Conservation (phyloP, 2,329 filamentous ascomycete genomes). For the Beauveria pseudobassiana region DNA sequence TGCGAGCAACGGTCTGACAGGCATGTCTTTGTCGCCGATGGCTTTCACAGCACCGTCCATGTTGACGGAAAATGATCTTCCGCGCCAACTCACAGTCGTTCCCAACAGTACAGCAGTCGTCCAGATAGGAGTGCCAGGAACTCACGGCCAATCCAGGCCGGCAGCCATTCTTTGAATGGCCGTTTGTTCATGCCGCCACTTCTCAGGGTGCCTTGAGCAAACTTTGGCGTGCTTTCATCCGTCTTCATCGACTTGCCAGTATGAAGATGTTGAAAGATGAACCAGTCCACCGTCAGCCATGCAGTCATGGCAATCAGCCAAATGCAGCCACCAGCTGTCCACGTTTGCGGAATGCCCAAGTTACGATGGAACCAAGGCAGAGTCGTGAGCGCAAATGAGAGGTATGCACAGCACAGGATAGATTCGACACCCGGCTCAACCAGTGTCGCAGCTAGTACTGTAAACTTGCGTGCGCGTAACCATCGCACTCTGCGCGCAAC, state of each 20-base stretch:
- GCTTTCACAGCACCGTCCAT: conserved; percentile 72
- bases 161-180: conserved; percentile 62
- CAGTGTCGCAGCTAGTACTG: conserved; percentile 78
- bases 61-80: conserved; percentile 71
- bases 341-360: conserved; percentile 54
- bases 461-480: conserved; percentile 91
- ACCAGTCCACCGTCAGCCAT: conserved; percentile 74
- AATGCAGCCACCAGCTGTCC: conserved; percentile 54
- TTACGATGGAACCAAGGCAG: conserved; percentile 53
- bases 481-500: conserved; percentile 76
- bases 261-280: conserved; percentile 67
- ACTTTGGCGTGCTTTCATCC: conserved; percentile 66
- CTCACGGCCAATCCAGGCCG: conserved; percentile 81
- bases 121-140: conserved; percentile 79
- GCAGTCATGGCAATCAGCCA: conserved; percentile 58
- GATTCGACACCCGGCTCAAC: conserved; percentile 91
- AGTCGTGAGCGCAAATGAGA: conserved; percentile 71
- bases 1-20: background rate
- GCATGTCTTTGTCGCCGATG: conserved; percentile 18
- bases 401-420: conserved; percentile 73
- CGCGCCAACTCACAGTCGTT: conserved; percentile 79
- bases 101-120: conserved; percentile 83
- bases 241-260: conserved; percentile 62
- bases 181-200: conserved; percentile 38
- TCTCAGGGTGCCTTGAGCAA: conserved; percentile 47